Evolutionary conservation across 2,329 filamentous ascomycete genomes (phyloP), one percentile per base, ranked within the genome.

Genomic region (Plenodomus tracheiphilus): DNA sequence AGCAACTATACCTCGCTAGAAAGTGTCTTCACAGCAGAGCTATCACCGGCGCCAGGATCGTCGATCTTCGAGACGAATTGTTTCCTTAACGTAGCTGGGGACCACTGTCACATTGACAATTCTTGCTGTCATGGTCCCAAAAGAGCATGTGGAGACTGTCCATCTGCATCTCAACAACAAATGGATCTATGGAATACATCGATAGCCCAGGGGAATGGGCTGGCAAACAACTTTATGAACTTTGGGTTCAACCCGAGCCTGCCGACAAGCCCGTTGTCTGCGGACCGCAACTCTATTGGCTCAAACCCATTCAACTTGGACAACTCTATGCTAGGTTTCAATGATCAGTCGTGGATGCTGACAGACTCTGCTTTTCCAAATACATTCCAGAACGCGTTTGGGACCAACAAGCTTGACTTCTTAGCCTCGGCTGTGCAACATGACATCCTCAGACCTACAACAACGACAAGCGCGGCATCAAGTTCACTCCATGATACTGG

Each of bases 81-180:
- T 48, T 66, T 61, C 47, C 54, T 69, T 13, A 61, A 67, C 35
- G 61, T 68, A 19, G 56, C 63, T 9, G 59, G 54, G 1, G 69
- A 68, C 19, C 68, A 72, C 47, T 72, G 69, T 56, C 68, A 72
- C 44, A 62, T 69, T 21, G 63, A 68, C 49, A 66, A 70, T 41
- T 64, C 67, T 13, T 72, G 69, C 41, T 72, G 69, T 41, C 69
- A 72, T 57, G 66, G 65, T 2, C 30, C 53, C 9, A 51, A 55
- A 32, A 56, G 63, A 48, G 59, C 60, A 15, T 69, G 66, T 47
- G 66, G 62, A 30, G 64, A 70, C n/a, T 58, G 48, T 28, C 56
- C 61, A 9, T 59, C 53, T 17, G 58, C 59, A n/a, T 56, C 66
- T 20, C 57, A 62, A 35, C 51, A 58, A 3, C 57, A 66, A 16